A percentile compares a stretch with the other conserved stretches of the same genome.
Evolutionary conservation across 1,284 basidiomycete species (phyloP).

Genomic region (Phaffia rhodozyma): DNA sequence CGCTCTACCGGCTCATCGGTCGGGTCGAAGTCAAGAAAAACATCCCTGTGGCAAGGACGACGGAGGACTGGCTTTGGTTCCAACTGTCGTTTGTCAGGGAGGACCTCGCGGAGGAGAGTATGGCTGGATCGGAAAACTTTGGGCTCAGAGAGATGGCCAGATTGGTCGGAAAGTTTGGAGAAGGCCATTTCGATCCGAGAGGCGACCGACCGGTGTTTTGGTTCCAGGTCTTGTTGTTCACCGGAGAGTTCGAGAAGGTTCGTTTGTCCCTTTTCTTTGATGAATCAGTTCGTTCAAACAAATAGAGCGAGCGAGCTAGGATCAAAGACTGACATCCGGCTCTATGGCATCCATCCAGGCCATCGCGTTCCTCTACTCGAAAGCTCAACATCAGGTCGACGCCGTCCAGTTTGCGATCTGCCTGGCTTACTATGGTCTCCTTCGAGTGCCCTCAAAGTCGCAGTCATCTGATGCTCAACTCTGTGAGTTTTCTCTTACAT

Average conservation of each 20-base stretch:
- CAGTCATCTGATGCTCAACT: constrained; percentile 70
- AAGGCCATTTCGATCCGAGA: constrained; percentile 79
- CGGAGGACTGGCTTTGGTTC: constrained; percentile 98
- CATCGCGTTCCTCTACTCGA: constrained; percentile 78
- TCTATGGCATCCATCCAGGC: constrained; percentile 42
- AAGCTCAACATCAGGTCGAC: constrained; percentile 77
- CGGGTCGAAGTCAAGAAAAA: constrained; percentile 78
- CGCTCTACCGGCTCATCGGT: constrained; percentile 89
- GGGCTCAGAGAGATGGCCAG: constrained; percentile 69
- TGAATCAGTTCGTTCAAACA: not conserved
- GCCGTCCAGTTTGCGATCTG: constrained; percentile 90
- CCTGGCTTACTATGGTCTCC: constrained; percentile 82
- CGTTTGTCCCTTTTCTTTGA: constrained; percentile 26
- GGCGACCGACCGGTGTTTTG: constrained; percentile 54
- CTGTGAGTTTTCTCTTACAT: constrained; percentile 44
- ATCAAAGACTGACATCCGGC: not conserved
- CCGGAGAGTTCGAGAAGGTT: constrained; percentile 87
- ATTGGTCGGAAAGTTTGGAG: constrained; percentile 75
- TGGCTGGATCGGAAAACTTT: constrained; percentile 46
- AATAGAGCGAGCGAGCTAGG: not conserved
- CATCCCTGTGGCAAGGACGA: constrained; percentile 75
- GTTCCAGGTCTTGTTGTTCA: constrained; percentile 81
- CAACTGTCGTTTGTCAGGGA: constrained; percentile 65
- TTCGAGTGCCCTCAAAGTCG: constrained; percentile 65
- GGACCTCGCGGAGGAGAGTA: constrained; percentile 22